Conservation (phyloP, 192 early-diverging fungal genomes). For the Piromyces sp. region DNA sequence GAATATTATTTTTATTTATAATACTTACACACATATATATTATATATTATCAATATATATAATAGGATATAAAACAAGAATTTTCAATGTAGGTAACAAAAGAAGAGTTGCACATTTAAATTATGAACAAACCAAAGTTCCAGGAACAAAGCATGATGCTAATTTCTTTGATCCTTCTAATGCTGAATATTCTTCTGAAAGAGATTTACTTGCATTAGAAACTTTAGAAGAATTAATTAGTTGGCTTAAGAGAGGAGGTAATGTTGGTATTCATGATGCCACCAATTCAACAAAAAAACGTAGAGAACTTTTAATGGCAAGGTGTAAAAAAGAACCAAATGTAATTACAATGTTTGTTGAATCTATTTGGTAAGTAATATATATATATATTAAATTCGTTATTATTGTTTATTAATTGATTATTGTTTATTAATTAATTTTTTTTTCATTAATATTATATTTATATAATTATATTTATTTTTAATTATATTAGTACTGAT, state of each 20-base stretch:
- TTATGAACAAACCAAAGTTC: slow-evolving; percentile 6
- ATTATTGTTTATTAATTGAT: too few species aligned
- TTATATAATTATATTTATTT: slow-evolving; percentile 1
- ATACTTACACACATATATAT: not conserved
- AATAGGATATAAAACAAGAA: slow-evolving; percentile 30
- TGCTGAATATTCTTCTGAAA: slow-evolving; percentile 43
- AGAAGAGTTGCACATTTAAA: slow-evolving; percentile 45
- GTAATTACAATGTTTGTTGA: slow-evolving; percentile 44
- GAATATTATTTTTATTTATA: too few species aligned
- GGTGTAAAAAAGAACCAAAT: slow-evolving; percentile 33
- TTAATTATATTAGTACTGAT: slow-evolving; percentile 57
- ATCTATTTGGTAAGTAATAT: not conserved
- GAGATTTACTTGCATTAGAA: slow-evolving; percentile 79
- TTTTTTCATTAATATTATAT: not conserved
- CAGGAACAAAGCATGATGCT: slow-evolving; percentile 48
- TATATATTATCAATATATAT: slow-evolving; percentile 13
- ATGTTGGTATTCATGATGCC: slow-evolving; percentile 47
- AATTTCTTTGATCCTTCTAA: slow-evolving; percentile 92
- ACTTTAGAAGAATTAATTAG: slow-evolving; percentile 76
- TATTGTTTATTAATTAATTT: too few species aligned
- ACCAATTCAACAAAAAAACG: slow-evolving; percentile 83
- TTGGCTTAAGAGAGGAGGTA: slow-evolving; percentile 63
- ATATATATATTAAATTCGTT: too few species aligned
- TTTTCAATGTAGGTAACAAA: slow-evolving; percentile 93
- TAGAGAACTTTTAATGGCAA: slow-evolving; percentile 12